Evolutionary conservation across 768 basidiomycete species (phyloP), one percentile per base, ranked within the genome.

Genomic region (Suillus brevipes): DNA sequence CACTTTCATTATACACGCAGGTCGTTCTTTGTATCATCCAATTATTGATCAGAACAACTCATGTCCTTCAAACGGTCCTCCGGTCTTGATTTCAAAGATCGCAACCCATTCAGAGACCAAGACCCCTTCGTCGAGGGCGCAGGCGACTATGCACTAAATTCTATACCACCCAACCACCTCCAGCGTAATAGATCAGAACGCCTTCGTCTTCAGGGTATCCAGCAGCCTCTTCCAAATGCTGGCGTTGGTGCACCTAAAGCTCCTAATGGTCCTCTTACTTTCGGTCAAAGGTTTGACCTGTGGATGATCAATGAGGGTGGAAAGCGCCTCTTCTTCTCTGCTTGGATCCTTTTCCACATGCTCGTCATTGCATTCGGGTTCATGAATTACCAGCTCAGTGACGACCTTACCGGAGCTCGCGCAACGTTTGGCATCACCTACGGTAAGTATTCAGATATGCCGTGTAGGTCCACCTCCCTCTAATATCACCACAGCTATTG

Each of bases 251-350:
- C 68, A 42, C 72, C 71, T 6, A 72, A 68, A 7, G 71, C 74
- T 0, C 74, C 74, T 18, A 80, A 80, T 65, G 71, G 74, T 55
- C 80, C 84, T 38, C 76, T 70, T 61, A 79, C 81, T 3, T 72
- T 79, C 55, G 70, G 71, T 52, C 82, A 87, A 70, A 84, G 76
- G 68, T 83, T 85, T 70, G 82, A 84, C 68, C 70, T 87, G n/a
- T 97, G 95, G 95, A 91, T 94, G 90, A 93, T 95, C 75, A 95
- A 96, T 74, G 95, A 96, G 73, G 95, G 95, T 71, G 87, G 90
- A 16, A 84, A 84, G 52, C 82, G 85, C 62, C 69, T 96, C 45
- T 94, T 95, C 82, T 93, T 96, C 78, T 84, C 78, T 63, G 76
- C 87, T 66, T 97, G 91, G 87, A 79, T 96, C 60, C 78, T 94